These are phyloP conservation scores for Gnomoniopsis smithogilvyi DNA, from an alignment of 2,329 filamentous ascomycete genomes.

Conservation along the genomic window DNA sequence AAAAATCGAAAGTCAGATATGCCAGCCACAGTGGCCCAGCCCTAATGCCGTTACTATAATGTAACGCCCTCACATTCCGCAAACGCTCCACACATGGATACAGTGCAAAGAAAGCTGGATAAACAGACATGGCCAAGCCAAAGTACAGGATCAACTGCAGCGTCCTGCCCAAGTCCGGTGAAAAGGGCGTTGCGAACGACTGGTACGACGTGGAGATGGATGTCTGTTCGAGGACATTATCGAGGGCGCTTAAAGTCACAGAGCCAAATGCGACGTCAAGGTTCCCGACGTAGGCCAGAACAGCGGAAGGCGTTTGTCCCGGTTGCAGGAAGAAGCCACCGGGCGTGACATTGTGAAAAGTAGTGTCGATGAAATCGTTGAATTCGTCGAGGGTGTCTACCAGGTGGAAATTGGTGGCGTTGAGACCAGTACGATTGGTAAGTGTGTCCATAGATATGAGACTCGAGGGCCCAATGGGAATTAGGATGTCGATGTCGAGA, in stretches of 20 bases:
- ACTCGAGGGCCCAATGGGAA: slow-evolving; percentile 41
- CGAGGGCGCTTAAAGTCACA: slow-evolving; percentile 31
- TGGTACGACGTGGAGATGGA: slow-evolving; percentile 71
- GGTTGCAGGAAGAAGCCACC: slow-evolving; percentile 70
- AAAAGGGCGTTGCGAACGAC: slow-evolving; percentile 72
- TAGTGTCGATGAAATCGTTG: slow-evolving; percentile 57
- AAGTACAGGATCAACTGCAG: slow-evolving; percentile 81
- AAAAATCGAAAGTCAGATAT: slow-evolving; percentile 77
- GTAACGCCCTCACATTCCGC: slow-evolving; percentile 74
- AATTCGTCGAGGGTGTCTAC: slow-evolving; percentile 68
- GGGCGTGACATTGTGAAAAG: slow-evolving; percentile 67
- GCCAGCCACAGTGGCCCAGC: slow-evolving; percentile 81
- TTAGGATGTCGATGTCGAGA: slow-evolving; percentile 29
- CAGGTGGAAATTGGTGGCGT: slow-evolving; percentile 22
- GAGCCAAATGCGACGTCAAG: slow-evolving; percentile 7
- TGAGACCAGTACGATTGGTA: slow-evolving; percentile 10
- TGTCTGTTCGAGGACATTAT: slow-evolving; percentile 64
- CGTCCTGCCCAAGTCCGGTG: slow-evolving; percentile 65
- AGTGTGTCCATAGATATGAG: slow-evolving; percentile 12
- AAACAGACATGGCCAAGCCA: slow-evolving; percentile 71
- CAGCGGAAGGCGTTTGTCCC: slow-evolving; percentile 5
- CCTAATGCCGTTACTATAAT: slow-evolving; percentile 89
- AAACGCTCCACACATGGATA: slow-evolving; percentile 85
- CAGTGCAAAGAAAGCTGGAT: slow-evolving; percentile 81
- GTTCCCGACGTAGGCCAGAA: slow-evolving; percentile 14